Conservation (phyloP, 2,329 filamentous ascomycete species). For the Colletotrichum falcatum region DNA sequence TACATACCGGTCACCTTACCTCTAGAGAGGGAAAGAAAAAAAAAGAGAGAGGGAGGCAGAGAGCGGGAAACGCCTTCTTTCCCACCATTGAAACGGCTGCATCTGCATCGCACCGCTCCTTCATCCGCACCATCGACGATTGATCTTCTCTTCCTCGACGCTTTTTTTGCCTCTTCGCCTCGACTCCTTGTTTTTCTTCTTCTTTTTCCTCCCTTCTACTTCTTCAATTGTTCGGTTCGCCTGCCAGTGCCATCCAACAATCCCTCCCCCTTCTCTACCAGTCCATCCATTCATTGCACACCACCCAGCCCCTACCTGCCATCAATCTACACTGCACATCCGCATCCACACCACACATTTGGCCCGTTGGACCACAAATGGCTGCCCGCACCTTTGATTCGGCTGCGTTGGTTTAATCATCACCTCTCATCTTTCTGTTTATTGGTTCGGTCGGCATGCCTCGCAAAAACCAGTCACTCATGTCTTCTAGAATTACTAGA, state of each 20-base stretch:
- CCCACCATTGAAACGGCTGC: conserved; percentile 36
- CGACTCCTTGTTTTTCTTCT: not conserved
- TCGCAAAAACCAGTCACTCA: conserved; percentile 69
- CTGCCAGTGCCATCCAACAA: conserved; percentile 20
- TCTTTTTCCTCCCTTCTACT: not conserved
- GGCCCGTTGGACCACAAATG: conserved; percentile 32
- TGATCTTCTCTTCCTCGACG: conserved; percentile 19
- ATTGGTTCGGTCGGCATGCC: conserved; percentile 33
- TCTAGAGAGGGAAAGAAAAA: conserved; percentile 38
- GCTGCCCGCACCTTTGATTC: conserved; percentile 23
- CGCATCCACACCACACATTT: conserved; percentile 19
- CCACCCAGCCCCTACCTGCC: conserved; percentile 15
- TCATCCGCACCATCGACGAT: conserved; percentile 18
- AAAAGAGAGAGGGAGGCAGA: conserved; percentile 44
- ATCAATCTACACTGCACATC: conserved; percentile 37
- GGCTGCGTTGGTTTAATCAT: conserved; percentile 20
- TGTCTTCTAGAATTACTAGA: conserved; percentile 97
- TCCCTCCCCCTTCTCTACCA: conserved; percentile 12
- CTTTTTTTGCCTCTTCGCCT: conserved; percentile 14
- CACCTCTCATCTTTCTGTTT: conserved; percentile 36
- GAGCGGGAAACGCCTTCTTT: conserved; percentile 23
- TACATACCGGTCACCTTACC: conserved; percentile 2
- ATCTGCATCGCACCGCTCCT: conserved; percentile 29
- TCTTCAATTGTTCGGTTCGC: not conserved
- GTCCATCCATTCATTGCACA: conserved; percentile 32